These are phyloP conservation scores for Bombardia bombarda DNA, from an alignment of 495 filamentous ascomycete species.

Conservation along the genomic window DNA sequence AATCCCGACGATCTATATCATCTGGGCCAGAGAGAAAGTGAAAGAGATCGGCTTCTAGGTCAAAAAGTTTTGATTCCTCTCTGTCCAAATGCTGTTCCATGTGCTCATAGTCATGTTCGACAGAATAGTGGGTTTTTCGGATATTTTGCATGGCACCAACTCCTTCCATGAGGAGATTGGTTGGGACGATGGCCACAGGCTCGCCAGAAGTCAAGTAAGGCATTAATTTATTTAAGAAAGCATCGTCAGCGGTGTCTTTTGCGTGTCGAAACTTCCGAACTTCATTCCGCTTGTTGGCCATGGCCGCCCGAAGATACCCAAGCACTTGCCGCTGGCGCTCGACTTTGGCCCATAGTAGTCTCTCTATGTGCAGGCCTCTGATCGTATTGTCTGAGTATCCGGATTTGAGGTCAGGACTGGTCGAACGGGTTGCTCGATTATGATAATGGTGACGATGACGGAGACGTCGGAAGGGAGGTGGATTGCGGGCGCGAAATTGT, in stretches of 20 bases:
- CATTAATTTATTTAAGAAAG: constrained; percentile 19
- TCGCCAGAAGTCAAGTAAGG: constrained; percentile 10
- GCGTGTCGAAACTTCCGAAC: constrained; percentile 8
- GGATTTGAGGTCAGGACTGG: too few species aligned
- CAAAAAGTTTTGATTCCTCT: constrained; percentile 13
- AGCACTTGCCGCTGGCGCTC: constrained; percentile 10
- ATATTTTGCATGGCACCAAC: constrained; percentile 18
- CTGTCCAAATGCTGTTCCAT: constrained; percentile 15
- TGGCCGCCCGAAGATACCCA: constrained; percentile 3
- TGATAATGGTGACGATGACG: neutral
- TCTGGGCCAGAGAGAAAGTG: constrained; percentile 1
- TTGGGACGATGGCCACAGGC: constrained; percentile 1
- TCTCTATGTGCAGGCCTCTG: too few species aligned
- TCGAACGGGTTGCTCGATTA: constrained; percentile 2
- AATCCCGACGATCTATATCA: neutral
- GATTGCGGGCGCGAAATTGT: too few species aligned
- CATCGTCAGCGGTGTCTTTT: constrained; percentile 19
- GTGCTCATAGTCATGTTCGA: constrained; percentile 14
- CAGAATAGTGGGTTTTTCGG: constrained; percentile 17
- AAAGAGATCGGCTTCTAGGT: constrained; percentile 15
- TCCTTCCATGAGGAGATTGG: constrained; percentile 4
- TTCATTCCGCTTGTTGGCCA: constrained; percentile 14
- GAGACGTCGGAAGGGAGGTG: neutral
- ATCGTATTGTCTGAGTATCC: too few species aligned
- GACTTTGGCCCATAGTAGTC: constrained; percentile 10